These are phyloP conservation scores for Leptographium flavum DNA, from an alignment of 2,329 filamentous ascomycete species.

Conservation along the genomic window DNA sequence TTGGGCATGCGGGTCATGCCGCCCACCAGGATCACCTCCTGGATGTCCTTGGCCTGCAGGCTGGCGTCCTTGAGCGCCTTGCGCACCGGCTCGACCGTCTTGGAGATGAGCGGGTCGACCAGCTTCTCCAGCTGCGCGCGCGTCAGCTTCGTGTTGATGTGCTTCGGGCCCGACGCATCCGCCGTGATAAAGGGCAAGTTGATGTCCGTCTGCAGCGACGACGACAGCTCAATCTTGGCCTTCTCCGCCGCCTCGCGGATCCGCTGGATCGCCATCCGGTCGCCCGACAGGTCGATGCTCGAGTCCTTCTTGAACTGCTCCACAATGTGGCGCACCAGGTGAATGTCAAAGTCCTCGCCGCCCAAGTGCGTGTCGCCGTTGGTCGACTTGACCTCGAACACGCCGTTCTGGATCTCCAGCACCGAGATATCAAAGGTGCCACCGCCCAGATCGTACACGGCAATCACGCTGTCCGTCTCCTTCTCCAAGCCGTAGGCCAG, in stretches of 20 bases:
- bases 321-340: constrained; percentile 66
- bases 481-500: constrained; percentile 91
- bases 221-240: constrained; percentile 95
- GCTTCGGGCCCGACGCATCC: constrained; percentile 88
- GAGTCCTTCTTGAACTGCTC: constrained; percentile 98
- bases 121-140: constrained; percentile 99
- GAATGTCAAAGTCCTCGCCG: constrained; percentile 98
- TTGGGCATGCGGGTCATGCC: constrained; percentile 99
- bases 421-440: constrained; percentile 92
- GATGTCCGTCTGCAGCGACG: constrained; percentile 82
- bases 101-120: constrained; percentile 98
- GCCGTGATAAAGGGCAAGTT: constrained; percentile 97
- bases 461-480: constrained; percentile 73
- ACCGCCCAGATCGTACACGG: constrained; percentile 88
- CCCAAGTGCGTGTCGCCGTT: constrained; percentile 94
- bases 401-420: constrained; percentile 78
- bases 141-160: constrained; percentile 98
- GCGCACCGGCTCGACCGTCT: constrained; percentile 96
- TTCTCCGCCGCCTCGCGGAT: constrained; percentile 99
- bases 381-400: constrained; percentile 89
- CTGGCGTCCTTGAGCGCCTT: constrained; percentile 95
- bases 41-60: constrained; percentile 86
- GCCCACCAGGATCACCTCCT: constrained; percentile 96
- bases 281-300: constrained; percentile 80
- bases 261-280: constrained; percentile 94